phyloP scores from a whole-genome alignment of 1,139 yeast genomes.

The Kluyveromyces sp. region DNA sequence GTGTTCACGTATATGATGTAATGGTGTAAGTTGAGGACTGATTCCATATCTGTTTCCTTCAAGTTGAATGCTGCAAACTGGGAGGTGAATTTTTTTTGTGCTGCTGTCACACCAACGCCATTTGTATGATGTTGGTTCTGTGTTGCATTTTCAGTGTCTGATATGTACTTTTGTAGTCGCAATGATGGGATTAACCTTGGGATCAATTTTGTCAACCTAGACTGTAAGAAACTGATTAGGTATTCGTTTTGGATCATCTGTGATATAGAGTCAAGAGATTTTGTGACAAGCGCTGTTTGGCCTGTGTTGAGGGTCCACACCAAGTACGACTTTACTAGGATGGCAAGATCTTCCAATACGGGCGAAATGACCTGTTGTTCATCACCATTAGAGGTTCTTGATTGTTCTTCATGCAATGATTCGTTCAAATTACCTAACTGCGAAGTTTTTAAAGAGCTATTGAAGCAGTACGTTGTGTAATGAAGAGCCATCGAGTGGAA shows the following conservation, averaged over 20 bases:
- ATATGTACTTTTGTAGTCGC: constrained; percentile 17
- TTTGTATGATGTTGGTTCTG: not conserved
- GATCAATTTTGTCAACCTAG: constrained; percentile 22
- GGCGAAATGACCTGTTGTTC: constrained; percentile 59
- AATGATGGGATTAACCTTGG: constrained; percentile 17
- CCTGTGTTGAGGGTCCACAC: constrained; percentile 28
- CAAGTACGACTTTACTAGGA: constrained; percentile 47
- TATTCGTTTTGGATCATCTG: constrained; percentile 27
- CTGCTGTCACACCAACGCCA: too few relatives aligned
- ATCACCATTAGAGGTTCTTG: constrained; percentile 37
- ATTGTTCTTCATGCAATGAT: constrained; percentile 14
- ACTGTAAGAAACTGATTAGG: constrained; percentile 25
- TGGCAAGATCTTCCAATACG: constrained; percentile 75
- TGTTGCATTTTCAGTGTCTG: constrained; percentile 4
- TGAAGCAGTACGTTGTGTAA: constrained; percentile 71
- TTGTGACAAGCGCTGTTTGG: constrained; percentile 18
- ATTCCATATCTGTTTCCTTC: constrained; percentile 17
- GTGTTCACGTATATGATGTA: constrained; percentile 28
- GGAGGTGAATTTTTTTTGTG: constrained; percentile 3
- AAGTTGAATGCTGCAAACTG: constrained; percentile 6
- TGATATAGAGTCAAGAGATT: constrained; percentile 21
- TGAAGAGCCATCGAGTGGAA: constrained; percentile 56
- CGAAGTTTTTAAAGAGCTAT: constrained; percentile 74
- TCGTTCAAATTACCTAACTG: constrained; percentile 49
- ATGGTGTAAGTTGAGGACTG: constrained; percentile 24